Conservation (phyloP, 2,329 filamentous ascomycete species). For the Dothideomycetes sp. region DNA sequence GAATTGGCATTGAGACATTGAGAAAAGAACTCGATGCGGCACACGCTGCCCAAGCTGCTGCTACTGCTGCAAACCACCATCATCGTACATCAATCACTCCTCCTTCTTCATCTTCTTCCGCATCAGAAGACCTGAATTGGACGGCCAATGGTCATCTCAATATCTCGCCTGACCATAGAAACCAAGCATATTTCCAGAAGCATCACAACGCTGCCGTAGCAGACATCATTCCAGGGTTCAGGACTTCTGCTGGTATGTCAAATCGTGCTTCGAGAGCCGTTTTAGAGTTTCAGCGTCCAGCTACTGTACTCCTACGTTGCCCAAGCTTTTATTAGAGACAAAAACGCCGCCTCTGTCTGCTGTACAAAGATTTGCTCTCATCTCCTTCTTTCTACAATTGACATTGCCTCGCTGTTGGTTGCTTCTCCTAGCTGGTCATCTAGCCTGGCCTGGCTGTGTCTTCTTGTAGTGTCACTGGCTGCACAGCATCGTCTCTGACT, state of each 20-base stretch:
- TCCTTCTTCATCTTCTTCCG: conserved; percentile 3
- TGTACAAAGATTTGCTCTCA: too few relatives aligned
- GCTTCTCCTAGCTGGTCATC: too few relatives aligned
- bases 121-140: conserved; percentile 1
- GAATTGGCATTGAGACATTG: conserved; percentile 9
- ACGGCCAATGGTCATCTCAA: background rate
- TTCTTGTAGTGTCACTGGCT: too few relatives aligned
- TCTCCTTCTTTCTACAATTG: background rate
- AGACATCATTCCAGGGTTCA: conserved; percentile 20
- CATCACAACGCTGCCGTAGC: conserved; percentile 1
- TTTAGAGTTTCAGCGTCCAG: conserved; percentile 1
- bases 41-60: background rate
- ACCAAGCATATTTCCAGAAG: conserved; percentile 1
- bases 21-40: conserved; percentile 6
- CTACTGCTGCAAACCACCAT: background rate
- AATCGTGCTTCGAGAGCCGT: conserved; percentile 1
- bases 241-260: conserved; percentile 22
- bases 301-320: too few relatives aligned
- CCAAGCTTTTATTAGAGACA: background rate
- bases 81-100: background rate
- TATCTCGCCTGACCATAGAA: conserved; percentile 3
- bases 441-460: too few relatives aligned
- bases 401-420: conserved; percentile 3
- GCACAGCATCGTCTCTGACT: conserved; percentile 1
- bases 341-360: too few relatives aligned